Percentiles rank a stretch among this genome's conserved stretches.
Conservation (phyloP, 164 flowering plant species). For the Cinnamomum chago region DNA sequence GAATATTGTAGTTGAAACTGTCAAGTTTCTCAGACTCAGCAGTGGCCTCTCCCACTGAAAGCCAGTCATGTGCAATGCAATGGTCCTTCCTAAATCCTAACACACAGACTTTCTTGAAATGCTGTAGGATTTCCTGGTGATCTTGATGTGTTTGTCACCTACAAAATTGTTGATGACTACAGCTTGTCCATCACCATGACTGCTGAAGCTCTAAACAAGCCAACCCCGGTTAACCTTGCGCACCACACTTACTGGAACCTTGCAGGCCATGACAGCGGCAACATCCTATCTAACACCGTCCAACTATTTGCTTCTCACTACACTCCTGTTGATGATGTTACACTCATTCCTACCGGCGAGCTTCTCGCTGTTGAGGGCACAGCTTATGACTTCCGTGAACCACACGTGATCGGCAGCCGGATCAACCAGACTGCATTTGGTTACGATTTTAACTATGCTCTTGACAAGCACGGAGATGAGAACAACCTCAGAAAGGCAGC, state of each 20-base stretch:
- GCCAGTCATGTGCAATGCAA: too few species aligned
- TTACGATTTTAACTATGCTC: constrained; percentile 67
- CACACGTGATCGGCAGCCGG: constrained; percentile 38
- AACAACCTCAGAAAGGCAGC: constrained; percentile 39
- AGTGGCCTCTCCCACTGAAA: too few species aligned
- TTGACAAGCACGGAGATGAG: constrained; percentile 24
- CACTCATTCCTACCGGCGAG: constrained; percentile 80
- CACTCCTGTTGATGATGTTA: constrained; percentile 48
- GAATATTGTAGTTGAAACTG: too few species aligned
- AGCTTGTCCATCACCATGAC: constrained; percentile 40
- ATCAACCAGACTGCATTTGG: constrained; percentile 45
- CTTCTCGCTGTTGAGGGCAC: constrained; percentile 52
- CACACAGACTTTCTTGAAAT: background rate
- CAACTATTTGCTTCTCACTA: constrained; percentile 50
- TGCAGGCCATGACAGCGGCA: constrained; percentile 64
- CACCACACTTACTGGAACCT: constrained; percentile 80
- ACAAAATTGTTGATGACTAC: constrained; percentile 27
- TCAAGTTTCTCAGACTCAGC: background rate
- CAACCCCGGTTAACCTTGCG: constrained; percentile 69
- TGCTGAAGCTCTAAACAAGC: constrained; percentile 48
- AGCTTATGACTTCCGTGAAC: constrained; percentile 58
- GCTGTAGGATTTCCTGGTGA: constrained; percentile 67
- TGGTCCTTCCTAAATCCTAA: background rate
- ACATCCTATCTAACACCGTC: constrained; percentile 44
- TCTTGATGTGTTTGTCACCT: constrained; percentile 35